Base-by-base conservation (phyloP, 1,284 basidiomycete genomes). In the Cryptococcus amylolentus region DNA sequence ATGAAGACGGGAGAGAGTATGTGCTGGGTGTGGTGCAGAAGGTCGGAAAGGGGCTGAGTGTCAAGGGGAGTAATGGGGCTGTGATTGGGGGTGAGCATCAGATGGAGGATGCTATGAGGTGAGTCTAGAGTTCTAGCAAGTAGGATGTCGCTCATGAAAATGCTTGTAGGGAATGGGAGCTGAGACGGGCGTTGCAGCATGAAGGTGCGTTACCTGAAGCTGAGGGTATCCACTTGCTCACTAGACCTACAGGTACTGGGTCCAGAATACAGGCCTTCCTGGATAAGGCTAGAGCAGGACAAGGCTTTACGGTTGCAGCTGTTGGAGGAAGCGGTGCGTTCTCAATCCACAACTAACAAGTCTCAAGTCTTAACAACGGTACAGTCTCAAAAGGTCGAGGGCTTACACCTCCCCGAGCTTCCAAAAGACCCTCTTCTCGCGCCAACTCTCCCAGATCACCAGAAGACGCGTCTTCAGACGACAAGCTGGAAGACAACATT, bases 361-460 rank as follows among this genome's bases (percentile, higher is more conserved):
- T 49, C 6, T 43, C 18, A 45, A 45, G 47, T 52, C 13, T 23
- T 43, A 20, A 12, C 44, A 23, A 55, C 10, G 14, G 18, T 45
- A 13, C 48, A 69, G 70, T 75, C 4, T 73, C 73, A 20, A 75
- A 73, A 55, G 71, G 71, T 12, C 64, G 70, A n/a, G 71, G 68
- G 10, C 61, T 74, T 9, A 50, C 49, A n/a, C 65, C 65, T 13
- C 58, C 61, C 28, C 20, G 38, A 23, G 12, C 13, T 14, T 18
- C 40, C 27, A 35, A 10, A 35, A 35, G 31, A 35, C 27, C 18
- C 23, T 28, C 14, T 23, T 10, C 14, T 16, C 44, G 16, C 44
- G 26, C n/a, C 14, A 46, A n/a, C 20, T 8, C 31, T 46, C 44
- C 14, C 7, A 20, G 27, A 23, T 23, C 27, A n/a, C 26, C 14